Conservation (phyloP, 352 stramenopile genomes). For the Pythium phragmiticola region DNA sequence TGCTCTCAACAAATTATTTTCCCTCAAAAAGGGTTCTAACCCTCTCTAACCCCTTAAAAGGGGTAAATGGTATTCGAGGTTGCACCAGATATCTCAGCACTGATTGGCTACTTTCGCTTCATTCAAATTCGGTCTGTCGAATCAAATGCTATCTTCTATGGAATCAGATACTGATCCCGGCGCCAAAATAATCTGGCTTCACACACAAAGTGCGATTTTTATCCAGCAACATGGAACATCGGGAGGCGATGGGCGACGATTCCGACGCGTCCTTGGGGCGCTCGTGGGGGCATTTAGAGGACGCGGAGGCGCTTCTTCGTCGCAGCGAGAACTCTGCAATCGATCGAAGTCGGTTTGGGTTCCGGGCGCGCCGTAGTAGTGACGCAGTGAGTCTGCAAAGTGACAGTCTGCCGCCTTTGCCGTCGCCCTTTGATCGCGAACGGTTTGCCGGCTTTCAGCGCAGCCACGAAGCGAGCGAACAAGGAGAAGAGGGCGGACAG, state of each 20-base stretch:
- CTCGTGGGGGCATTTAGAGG: slow-evolving; percentile 1
- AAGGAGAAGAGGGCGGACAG: slow-evolving; percentile 5
- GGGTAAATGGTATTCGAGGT: neutral
- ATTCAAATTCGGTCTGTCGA: slow-evolving; percentile 3
- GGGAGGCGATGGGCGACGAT: neutral
- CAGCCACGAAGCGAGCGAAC: slow-evolving; percentile 4
- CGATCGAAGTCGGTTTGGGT: slow-evolving; percentile 17
- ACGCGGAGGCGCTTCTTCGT: neutral
- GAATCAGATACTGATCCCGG: slow-evolving; percentile 8
- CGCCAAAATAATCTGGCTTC: slow-evolving; percentile 2
- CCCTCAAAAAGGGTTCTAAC: too few species aligned
- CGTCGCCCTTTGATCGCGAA: neutral
- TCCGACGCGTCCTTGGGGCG: slow-evolving; percentile 1
- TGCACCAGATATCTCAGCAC: neutral
- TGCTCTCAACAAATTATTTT: too few species aligned
- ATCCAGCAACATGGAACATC: slow-evolving; percentile 6
- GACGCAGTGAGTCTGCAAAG: slow-evolving; percentile 15
- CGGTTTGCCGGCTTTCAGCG: slow-evolving; percentile 13
- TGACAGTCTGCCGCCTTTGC: neutral
- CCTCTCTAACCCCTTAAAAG: neutral
- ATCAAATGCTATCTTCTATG: slow-evolving; percentile 2
- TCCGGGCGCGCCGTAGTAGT: slow-evolving; percentile 18
- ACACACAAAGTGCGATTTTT: slow-evolving; percentile 9
- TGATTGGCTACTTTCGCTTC: neutral
- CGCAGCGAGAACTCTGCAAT: slow-evolving; percentile 1